Evolutionary conservation across 768 basidiomycete species (phyloP).

Genomic region (Clitopilus passeckerianus): DNA sequence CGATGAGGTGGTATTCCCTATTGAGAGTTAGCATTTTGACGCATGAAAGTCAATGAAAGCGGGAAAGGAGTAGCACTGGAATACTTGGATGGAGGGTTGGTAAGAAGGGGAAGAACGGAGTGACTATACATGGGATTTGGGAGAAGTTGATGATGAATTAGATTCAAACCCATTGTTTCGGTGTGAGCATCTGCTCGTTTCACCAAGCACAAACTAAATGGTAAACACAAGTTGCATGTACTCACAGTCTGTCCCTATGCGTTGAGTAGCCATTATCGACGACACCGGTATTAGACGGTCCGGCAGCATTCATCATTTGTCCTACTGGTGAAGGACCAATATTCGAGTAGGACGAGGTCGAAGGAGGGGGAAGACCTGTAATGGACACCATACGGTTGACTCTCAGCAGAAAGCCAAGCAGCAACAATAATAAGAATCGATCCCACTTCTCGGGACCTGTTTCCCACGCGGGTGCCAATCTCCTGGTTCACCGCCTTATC

Average conservation of each 20-base stretch:
- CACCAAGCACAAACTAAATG: background rate
- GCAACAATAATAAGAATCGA: slow-evolving; percentile 1
- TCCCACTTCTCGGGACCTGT: background rate
- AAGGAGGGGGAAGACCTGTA: background rate
- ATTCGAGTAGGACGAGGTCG: background rate
- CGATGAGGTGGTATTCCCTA: slow-evolving; percentile 82
- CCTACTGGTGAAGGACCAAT: background rate
- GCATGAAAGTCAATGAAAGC: too few relatives aligned
- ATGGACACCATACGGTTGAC: background rate
- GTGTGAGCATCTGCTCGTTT: slow-evolving; percentile 12
- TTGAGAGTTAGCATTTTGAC: slow-evolving; percentile 6
- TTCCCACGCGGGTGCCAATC: background rate
- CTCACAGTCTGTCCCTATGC: slow-evolving; percentile 37
- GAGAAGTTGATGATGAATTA: background rate
- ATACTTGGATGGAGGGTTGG: too few relatives aligned
- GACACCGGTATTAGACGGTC: background rate
- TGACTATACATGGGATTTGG: too few relatives aligned
- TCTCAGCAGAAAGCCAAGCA: background rate
- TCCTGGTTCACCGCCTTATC: background rate
- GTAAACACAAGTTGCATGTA: slow-evolving; percentile 4
- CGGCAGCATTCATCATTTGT: slow-evolving; percentile 1
- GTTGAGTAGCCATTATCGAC: slow-evolving; percentile 5
- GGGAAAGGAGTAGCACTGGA: too few relatives aligned
- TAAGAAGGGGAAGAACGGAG: slow-evolving; percentile 3
- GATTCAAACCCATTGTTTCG: slow-evolving; percentile 27